Percentiles rank a stretch among this genome's conserved stretches.
Evolutionary conservation across 1,139 yeast species (phyloP).

Genomic region (Suhomyces coccinellae): DNA sequence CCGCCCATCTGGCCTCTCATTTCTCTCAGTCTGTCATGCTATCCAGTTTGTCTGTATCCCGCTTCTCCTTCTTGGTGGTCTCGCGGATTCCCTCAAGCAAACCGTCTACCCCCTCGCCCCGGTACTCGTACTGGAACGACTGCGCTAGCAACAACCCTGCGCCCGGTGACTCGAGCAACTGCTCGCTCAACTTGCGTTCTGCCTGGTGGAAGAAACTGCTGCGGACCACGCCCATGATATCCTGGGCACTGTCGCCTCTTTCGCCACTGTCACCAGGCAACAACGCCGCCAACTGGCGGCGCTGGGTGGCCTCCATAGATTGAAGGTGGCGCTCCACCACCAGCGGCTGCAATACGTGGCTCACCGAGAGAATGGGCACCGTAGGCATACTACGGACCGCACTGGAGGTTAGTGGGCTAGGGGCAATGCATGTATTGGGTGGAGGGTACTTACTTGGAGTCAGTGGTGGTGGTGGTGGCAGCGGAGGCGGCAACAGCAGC

Average conservation of each 20-base stretch:
- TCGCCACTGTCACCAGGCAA: conserved; percentile 40
- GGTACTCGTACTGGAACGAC: conserved; percentile 51
- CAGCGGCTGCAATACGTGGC: conserved; percentile 43
- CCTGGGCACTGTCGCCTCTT: conserved; percentile 26
- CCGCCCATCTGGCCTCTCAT: too few species aligned
- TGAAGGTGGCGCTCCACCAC: conserved; percentile 42
- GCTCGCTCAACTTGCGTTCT: conserved; percentile 44
- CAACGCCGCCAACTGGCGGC: conserved; percentile 35
- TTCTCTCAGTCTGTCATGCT: too few species aligned
- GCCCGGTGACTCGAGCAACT: conserved; percentile 41
- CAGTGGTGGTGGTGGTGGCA: not conserved
- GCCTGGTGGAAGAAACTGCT: conserved; percentile 58
- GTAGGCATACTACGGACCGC: not conserved
- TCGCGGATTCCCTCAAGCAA: conserved; percentile 52
- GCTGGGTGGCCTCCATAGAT: conserved; percentile 34
- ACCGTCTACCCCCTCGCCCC: conserved; percentile 60
- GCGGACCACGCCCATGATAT: conserved; percentile 45
- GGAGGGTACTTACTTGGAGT: conserved; percentile 15
- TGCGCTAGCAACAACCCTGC: conserved; percentile 56
- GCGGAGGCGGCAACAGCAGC: not conserved
- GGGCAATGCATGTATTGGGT: conserved; percentile 1
- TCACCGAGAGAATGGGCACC: conserved; percentile 30
- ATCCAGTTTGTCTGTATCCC: not conserved
- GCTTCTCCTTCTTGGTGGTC: conserved; percentile 15
- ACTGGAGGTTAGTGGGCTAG: conserved; percentile 4